phyloP scores from a whole-genome alignment of 495 filamentous ascomycete genomes.

The Neurospora cerealis region DNA sequence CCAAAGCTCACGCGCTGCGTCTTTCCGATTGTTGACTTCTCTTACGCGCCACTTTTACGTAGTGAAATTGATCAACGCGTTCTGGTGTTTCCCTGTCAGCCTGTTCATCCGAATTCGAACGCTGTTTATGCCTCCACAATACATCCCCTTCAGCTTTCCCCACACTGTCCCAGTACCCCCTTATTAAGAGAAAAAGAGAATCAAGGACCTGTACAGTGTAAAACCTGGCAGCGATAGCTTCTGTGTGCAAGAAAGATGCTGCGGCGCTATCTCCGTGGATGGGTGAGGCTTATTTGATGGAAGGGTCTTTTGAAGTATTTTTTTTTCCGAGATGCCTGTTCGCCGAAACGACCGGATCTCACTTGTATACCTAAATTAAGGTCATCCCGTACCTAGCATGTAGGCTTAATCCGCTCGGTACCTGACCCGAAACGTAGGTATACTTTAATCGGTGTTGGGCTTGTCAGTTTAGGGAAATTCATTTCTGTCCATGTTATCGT shows the following conservation, averaged over 20 bases:
- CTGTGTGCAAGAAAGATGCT: not conserved
- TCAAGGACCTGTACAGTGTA: not conserved
- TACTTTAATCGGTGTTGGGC: not conserved
- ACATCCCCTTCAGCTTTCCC: not conserved
- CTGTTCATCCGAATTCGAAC: not conserved
- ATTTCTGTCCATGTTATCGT: not conserved
- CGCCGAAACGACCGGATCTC: not conserved
- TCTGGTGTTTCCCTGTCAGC: not conserved
- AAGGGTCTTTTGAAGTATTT: not conserved
- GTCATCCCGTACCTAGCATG: not conserved
- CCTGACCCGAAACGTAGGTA: not conserved
- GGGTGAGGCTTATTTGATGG: not conserved
- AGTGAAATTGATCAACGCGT: not conserved
- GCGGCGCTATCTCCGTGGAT: not conserved
- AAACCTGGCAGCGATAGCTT: not conserved
- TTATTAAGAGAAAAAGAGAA: not conserved
- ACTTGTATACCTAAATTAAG: not conserved
- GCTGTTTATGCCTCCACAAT: not conserved
- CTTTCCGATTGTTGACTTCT: not conserved
- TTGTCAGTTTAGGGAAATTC: not conserved
- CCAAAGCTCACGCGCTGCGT: not conserved
- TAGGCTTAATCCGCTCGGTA: not conserved
- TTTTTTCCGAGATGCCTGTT: not conserved
- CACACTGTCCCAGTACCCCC: not conserved
- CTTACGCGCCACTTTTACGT: not conserved